phyloP scores from a whole-genome alignment of 78 protist species.

The slime mould (Dictyostelium discoideum) region DNA sequence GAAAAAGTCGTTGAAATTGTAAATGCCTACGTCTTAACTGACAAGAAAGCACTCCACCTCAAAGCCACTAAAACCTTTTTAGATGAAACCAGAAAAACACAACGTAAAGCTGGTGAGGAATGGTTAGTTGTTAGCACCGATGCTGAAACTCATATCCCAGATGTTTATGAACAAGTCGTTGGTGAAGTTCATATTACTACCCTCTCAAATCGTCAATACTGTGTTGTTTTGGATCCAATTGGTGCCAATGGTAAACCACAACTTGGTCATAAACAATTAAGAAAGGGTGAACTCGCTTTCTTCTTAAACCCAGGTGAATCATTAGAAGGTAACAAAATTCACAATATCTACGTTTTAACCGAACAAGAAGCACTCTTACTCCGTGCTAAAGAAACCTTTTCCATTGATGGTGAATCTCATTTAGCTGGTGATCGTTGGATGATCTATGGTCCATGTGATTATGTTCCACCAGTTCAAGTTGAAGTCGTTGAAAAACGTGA shows the following conservation, averaged over 20 bases:
- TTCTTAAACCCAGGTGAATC: constrained; percentile 94
- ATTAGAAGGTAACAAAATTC: constrained; percentile 81
- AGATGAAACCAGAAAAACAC: constrained; percentile 62
- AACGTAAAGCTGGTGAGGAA: constrained; percentile 93
- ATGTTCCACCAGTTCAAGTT: constrained; percentile 92
- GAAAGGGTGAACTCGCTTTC: constrained; percentile 90
- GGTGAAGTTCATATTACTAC: constrained; percentile 84
- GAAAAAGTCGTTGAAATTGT: constrained; percentile 80
- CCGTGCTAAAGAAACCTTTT: constrained; percentile 86
- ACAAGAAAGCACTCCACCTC: constrained; percentile 88
- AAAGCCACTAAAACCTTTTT: constrained; percentile 88
- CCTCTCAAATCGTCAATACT: constrained; percentile 92
- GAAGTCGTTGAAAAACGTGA: constrained; percentile 88
- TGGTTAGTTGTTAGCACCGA: constrained; percentile 89
- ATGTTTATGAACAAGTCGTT: constrained; percentile 90
- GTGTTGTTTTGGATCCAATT: constrained; percentile 92
- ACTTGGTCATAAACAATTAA: constrained; percentile 89
- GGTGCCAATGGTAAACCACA: constrained; percentile 77
- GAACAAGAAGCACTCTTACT: constrained; percentile 94
- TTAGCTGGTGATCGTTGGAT: constrained; percentile 96
- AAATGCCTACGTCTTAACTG: constrained; percentile 79
- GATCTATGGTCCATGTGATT: constrained; percentile 94
- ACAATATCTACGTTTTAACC: constrained; percentile 82
- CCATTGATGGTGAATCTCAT: constrained; percentile 68
- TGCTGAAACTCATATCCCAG: constrained; percentile 89